These are phyloP conservation scores for Pilatotrama ljubarskyi DNA, from an alignment of 768 basidiomycete species.

Conservation along the genomic window DNA sequence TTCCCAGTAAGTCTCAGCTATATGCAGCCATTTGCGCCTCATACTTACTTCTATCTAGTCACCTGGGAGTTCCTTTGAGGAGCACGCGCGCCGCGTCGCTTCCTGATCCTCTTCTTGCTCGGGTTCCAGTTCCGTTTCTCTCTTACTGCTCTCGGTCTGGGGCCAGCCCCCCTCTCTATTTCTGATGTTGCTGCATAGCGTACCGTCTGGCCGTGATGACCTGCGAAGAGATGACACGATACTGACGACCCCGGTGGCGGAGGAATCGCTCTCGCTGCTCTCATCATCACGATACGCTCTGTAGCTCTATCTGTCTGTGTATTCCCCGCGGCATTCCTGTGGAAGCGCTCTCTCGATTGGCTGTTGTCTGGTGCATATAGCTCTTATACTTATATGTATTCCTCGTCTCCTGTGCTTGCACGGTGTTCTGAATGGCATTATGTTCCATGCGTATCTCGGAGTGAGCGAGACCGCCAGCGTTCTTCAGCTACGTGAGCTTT, in stretches of 20 bases:
- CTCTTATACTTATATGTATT: constrained; percentile 6
- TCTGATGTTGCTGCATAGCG: neutral
- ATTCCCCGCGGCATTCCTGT: constrained; percentile 11
- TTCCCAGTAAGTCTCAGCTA: constrained; percentile 51
- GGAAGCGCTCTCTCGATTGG: neutral
- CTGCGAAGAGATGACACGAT: constrained; percentile 34
- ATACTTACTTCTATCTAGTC: constrained; percentile 26
- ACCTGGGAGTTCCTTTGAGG: constrained; percentile 27
- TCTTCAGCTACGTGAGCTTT: too few species aligned
- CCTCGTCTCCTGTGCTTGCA: neutral
- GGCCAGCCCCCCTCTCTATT: constrained; percentile 11
- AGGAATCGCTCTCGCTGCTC: constrained; percentile 28
- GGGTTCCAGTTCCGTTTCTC: neutral
- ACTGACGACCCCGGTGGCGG: constrained; percentile 47
- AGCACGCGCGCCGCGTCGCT: constrained; percentile 5
- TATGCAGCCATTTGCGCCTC: neutral
- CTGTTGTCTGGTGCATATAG: constrained; percentile 20
- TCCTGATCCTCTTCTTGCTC: neutral
- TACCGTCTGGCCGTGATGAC: constrained; percentile 24
- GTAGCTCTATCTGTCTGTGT: constrained; percentile 7
- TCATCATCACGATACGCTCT: constrained; percentile 22
- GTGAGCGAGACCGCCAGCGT: too few species aligned
- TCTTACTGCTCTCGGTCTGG: constrained; percentile 10
- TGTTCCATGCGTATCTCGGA: too few species aligned
- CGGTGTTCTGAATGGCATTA: neutral